phyloP scores from a whole-genome alignment of 345 rosid genomes.

The Melaleuca quinquenervia region DNA sequence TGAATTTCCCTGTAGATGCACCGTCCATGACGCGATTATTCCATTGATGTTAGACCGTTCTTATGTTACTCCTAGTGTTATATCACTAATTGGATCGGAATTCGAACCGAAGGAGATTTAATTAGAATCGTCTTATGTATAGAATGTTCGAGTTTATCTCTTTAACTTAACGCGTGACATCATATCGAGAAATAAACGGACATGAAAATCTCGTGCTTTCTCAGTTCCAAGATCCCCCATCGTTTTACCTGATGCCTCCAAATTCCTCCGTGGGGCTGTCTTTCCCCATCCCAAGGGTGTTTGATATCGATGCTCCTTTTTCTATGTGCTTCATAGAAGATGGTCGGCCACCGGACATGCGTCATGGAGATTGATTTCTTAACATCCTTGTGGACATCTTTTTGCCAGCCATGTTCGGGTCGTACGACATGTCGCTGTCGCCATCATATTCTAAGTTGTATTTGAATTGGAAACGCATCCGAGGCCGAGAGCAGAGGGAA shows the following conservation, averaged over 20 bases:
- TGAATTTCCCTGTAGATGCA: neutral
- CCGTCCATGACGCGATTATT: neutral
- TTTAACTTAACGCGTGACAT: neutral
- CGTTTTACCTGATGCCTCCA: neutral
- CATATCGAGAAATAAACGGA: neutral
- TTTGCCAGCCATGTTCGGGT: neutral
- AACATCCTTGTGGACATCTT: neutral
- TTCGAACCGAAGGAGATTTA: neutral
- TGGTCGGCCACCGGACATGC: neutral
- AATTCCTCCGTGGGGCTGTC: neutral
- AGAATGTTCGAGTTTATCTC: neutral
- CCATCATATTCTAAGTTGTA: neutral
- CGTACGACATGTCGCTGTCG: neutral
- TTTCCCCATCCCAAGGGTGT: neutral
- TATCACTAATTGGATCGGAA: neutral
- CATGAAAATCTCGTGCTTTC: neutral
- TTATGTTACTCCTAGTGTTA: neutral
- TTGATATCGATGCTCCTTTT: neutral
- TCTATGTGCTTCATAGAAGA: neutral
- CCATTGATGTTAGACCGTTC: neutral
- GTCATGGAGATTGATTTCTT: neutral
- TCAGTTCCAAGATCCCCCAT: neutral
- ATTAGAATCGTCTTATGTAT: neutral
- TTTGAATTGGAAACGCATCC: neutral
- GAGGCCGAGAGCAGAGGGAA: neutral